Conservation (phyloP, 148 eudicot genomes). For the Arctostaphylos glauca region DNA sequence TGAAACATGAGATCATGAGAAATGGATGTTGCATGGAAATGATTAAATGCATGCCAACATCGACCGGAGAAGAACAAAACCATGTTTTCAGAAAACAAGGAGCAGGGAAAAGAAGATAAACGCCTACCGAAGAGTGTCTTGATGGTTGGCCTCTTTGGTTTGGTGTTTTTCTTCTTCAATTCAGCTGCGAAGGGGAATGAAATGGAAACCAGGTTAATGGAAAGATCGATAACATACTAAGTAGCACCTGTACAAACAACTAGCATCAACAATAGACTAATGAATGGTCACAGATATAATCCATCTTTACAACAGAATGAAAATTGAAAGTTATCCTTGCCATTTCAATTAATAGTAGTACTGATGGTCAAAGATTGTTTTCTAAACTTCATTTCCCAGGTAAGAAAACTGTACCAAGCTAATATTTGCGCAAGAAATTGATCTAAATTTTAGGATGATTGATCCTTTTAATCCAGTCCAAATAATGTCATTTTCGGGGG, state of each 20-base stretch:
- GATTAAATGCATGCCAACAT: neutral
- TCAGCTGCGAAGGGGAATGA: conserved; percentile 61
- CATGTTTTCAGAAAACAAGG: conserved; percentile 5
- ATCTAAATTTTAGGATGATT: too few species aligned
- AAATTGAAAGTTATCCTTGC: neutral
- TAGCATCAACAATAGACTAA: neutral
- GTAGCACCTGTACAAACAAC: neutral
- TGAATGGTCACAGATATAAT: neutral
- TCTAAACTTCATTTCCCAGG: neutral
- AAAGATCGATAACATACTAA: neutral
- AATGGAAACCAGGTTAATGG: neutral
- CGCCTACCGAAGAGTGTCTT: conserved; percentile 88
- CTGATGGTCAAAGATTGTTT: neutral
- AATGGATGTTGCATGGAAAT: neutral
- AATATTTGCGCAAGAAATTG: too few species aligned
- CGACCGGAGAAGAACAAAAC: neutral
- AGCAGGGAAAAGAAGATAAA: neutral
- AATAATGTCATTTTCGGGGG: too few species aligned
- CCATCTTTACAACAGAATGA: too few species aligned
- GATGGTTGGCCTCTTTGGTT: conserved; percentile 83
- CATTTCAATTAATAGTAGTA: neutral
- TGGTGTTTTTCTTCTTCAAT: conserved; percentile 83
- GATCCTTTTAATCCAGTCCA: too few species aligned
- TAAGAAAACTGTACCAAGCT: neutral
- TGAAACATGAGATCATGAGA: neutral